Evolutionary conservation across 1,284 basidiomycete genomes (phyloP).

Genomic region (Coniferiporia weirii): DNA sequence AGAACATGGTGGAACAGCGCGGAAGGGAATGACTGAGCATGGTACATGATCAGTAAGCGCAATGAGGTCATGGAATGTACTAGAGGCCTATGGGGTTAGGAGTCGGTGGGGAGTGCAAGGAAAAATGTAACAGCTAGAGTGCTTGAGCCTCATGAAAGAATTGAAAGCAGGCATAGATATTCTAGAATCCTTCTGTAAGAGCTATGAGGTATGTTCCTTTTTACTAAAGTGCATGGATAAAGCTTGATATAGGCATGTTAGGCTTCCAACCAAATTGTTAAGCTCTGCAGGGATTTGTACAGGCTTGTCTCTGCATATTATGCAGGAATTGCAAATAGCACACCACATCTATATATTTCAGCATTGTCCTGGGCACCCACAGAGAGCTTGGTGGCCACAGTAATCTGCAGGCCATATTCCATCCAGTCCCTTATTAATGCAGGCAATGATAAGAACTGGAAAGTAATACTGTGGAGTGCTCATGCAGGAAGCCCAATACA

Average conservation of each 20-base stretch:
- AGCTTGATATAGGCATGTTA: neutral
- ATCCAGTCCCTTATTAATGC: neutral
- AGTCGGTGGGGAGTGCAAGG: too few species aligned
- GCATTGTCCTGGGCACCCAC: slow-evolving; percentile 22
- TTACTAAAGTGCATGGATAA: neutral
- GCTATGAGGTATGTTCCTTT: neutral
- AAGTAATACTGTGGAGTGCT: neutral
- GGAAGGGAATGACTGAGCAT: too few species aligned
- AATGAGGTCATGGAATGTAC: too few species aligned
- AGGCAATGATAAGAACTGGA: neutral
- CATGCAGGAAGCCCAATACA: neutral
- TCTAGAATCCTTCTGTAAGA: neutral
- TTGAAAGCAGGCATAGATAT: slow-evolving; percentile 5
- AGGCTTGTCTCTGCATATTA: slow-evolving; percentile 19
- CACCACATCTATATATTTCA: slow-evolving; percentile 25
- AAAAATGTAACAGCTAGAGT: too few species aligned
- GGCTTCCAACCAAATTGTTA: neutral
- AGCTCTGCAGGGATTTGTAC: slow-evolving; percentile 14
- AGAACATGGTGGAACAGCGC: too few species aligned
- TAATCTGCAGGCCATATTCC: neutral
- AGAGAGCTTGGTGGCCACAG: neutral
- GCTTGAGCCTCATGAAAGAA: slow-evolving; percentile 7
- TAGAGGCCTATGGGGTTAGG: too few species aligned
- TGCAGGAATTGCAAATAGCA: slow-evolving; percentile 18
- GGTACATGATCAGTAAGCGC: too few species aligned